Percentiles rank a stretch among this genome's conserved stretches.
These are phyloP conservation scores for Ophiostoma sp. DNA, from an alignment of 2,329 filamentous ascomycete species.

Conservation along the genomic window DNA sequence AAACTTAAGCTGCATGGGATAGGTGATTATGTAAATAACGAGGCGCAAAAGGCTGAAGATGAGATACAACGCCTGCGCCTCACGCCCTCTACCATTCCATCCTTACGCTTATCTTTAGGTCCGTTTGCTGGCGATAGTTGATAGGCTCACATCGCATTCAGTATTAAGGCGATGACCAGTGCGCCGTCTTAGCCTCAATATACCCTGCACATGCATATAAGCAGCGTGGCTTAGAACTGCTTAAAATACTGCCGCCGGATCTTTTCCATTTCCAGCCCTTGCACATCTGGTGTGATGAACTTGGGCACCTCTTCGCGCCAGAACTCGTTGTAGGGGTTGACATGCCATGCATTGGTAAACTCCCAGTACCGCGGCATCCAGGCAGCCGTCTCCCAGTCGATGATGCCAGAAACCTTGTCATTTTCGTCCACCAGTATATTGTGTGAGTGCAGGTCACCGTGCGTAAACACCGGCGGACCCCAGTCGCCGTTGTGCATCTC, in stretches of 20 bases:
- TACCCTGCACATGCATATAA: too few species aligned
- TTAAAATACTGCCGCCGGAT: background rate
- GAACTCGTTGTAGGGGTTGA: slow-evolving; percentile 17
- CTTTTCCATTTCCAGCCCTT: background rate
- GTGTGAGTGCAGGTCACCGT: slow-evolving; percentile 18
- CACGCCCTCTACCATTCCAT: too few species aligned
- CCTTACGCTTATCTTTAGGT: too few species aligned
- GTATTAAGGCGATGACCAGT: too few species aligned
- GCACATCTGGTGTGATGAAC: background rate
- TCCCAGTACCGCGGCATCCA: slow-evolving; percentile 23
- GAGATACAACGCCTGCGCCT: too few species aligned
- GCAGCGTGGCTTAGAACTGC: background rate
- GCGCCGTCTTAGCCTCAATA: too few species aligned
- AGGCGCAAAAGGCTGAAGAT: too few species aligned
- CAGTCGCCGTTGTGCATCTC: background rate
- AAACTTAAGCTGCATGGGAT: too few species aligned
- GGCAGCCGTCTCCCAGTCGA: slow-evolving; percentile 20
- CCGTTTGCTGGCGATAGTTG: too few species aligned
- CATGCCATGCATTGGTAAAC: slow-evolving; percentile 20
- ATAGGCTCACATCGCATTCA: too few species aligned
- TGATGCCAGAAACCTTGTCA: slow-evolving; percentile 17
- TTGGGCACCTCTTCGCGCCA: slow-evolving; percentile 18
- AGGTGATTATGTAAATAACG: too few species aligned
- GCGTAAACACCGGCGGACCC: slow-evolving; percentile 16
- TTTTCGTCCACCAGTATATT: slow-evolving; percentile 21